Evolutionary conservation across 1,284 basidiomycete genomes (phyloP).

Genomic region (Irpex sp.): DNA sequence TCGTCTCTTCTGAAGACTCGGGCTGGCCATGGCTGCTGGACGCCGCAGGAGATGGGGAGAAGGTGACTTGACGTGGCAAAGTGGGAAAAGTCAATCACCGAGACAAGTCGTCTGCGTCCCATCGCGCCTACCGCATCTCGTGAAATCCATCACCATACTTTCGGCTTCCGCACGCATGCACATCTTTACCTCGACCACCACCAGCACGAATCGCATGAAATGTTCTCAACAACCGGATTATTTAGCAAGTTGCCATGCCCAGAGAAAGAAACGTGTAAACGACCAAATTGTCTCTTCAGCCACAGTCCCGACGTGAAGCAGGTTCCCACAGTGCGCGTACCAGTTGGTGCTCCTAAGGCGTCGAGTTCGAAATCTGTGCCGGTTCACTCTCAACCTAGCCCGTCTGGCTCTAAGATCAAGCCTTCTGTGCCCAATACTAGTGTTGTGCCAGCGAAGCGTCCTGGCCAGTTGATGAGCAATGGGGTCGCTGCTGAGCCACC

Average conservation of each 20-base stretch:
- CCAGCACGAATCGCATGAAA: conserved; percentile 21
- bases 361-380: conserved; percentile 7
- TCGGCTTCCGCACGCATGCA: not conserved
- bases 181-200: not conserved
- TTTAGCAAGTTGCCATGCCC: conserved; percentile 65
- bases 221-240: conserved; percentile 63
- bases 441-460: conserved; percentile 28
- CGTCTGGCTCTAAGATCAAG: conserved; percentile 12
- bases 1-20: conserved; percentile 7
- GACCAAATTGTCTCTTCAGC: conserved; percentile 58
- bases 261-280: conserved; percentile 40
- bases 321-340: conserved; percentile 32
- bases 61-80: not conserved
- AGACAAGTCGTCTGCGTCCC: not conserved
- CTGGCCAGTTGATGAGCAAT: conserved; percentile 16
- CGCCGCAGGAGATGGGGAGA: conserved; percentile 1
- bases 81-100: not conserved
- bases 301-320: conserved; percentile 40
- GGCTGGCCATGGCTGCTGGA: not conserved
- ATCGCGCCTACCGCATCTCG: not conserved
- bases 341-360: conserved; percentile 28
- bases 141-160: not conserved
- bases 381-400: conserved; percentile 4
- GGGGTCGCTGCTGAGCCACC: conserved; percentile 41
- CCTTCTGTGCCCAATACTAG: conserved; percentile 5